Percentiles rank a stretch among this genome's conserved stretches.
Conservation (phyloP, 805 yeast species). For the Pichia phayaonensis region DNA sequence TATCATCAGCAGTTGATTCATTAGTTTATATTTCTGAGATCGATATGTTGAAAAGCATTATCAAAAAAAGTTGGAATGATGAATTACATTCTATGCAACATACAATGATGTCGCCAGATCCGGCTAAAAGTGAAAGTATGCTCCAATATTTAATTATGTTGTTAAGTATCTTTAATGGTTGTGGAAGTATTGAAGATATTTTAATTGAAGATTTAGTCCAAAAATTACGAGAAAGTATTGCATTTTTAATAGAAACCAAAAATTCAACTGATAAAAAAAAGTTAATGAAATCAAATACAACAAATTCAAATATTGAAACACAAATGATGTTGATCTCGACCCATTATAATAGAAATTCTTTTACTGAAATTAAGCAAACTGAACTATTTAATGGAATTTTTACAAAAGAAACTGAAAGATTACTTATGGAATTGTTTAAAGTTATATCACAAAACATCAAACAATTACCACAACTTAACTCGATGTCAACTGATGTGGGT, state of each 20-base stretch:
- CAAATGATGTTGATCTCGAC: constrained; percentile 19
- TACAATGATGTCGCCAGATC: constrained; percentile 22
- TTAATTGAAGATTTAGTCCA: constrained; percentile 4
- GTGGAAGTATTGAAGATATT: constrained; percentile 3
- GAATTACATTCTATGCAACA: constrained; percentile 15
- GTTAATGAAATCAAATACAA: neutral
- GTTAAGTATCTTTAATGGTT: constrained; percentile 5
- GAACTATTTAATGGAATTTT: constrained; percentile 18
- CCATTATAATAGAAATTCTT: constrained; percentile 12
- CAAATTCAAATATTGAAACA: constrained; percentile 10
- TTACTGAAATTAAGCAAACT: neutral
- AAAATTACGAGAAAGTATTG: constrained; percentile 13
- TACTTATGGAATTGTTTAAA: constrained; percentile 10
- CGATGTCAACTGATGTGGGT: neutral
- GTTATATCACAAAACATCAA: neutral
- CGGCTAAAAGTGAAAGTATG: constrained; percentile 13
- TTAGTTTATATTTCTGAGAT: constrained; percentile 12
- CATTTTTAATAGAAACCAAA: constrained; percentile 9
- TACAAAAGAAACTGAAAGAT: constrained; percentile 17
- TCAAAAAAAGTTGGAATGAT: constrained; percentile 7
- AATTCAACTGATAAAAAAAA: constrained; percentile 8
- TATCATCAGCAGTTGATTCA: constrained; percentile 10
- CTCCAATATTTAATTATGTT: constrained; percentile 12
- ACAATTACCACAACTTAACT: neutral
- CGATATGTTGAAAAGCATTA: constrained; percentile 5